Conservation (phyloP, 371 early-diverging fungal species). For the Vairimorpha apis region DNA sequence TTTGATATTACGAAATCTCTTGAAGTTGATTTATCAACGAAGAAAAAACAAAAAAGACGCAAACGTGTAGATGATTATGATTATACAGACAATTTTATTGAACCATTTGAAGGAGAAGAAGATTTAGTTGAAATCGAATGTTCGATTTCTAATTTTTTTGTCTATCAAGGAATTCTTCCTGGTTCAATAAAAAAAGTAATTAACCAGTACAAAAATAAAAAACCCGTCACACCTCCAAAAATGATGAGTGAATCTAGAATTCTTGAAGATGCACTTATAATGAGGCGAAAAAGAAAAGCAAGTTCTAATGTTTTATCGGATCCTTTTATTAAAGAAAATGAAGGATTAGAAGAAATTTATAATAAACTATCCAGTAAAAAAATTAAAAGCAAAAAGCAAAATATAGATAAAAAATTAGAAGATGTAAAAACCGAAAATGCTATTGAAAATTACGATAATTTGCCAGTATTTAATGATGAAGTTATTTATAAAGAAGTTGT, state of each 20-base stretch:
- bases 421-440: too few species aligned
- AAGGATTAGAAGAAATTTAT: too few species aligned
- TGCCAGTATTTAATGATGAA: too few species aligned
- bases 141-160: constrained; percentile 57
- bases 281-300: neutral
- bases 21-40: constrained; percentile 45
- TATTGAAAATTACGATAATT: too few species aligned
- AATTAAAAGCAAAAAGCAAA: too few species aligned
- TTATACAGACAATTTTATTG: constrained; percentile 56
- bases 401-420: neutral
- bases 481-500: neutral
- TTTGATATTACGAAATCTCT: constrained; percentile 32
- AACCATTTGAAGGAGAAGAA: constrained; percentile 54
- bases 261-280: neutral
- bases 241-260: neutral
- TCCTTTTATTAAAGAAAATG: too few species aligned
- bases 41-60: constrained; percentile 38
- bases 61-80: constrained; percentile 54
- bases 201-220: constrained; percentile 30
- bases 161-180: constrained; percentile 49
- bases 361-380: too few species aligned
- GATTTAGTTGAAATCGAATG: constrained; percentile 54
- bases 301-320: neutral
- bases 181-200: constrained; percentile 42
- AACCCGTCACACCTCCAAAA: neutral